Conservation (phyloP, 2,329 filamentous ascomycete genomes). For the Blastomyces emzantsi region DNA sequence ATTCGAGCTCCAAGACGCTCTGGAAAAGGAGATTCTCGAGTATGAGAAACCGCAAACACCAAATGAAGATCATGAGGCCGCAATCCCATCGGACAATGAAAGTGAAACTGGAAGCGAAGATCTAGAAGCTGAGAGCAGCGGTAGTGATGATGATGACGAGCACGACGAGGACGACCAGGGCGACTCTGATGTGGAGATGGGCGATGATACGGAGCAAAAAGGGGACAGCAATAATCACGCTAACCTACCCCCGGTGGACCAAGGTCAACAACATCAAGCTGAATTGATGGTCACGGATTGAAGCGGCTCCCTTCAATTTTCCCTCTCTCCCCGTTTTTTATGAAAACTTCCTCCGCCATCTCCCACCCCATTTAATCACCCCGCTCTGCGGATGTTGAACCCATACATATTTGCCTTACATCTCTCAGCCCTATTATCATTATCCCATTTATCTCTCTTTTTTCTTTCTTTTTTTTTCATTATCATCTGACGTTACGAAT, state of each 20-base stretch:
- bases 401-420: not conserved
- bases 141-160: conserved; percentile 60
- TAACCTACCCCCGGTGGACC: conserved; percentile 16
- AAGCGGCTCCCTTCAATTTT: not conserved
- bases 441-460: not conserved
- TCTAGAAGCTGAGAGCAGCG: conserved; percentile 66
- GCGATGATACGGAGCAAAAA: conserved; percentile 42
- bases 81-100: too few relatives aligned
- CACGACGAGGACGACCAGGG: conserved; percentile 55
- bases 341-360: not conserved
- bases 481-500: conserved; percentile 2
- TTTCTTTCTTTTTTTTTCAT: not conserved
- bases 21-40: conserved; percentile 44
- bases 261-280: conserved; percentile 28
- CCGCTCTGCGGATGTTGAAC: not conserved
- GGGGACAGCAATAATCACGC: conserved; percentile 26
- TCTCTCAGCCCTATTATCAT: not conserved
- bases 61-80: conserved; percentile 49
- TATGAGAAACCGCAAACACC: conserved; percentile 37
- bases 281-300: conserved; percentile 42
- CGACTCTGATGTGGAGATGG: conserved; percentile 51
- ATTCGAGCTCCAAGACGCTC: conserved; percentile 60
- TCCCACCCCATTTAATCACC: not conserved
- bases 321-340: not conserved
- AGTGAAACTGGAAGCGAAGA: conserved; percentile 55